Percentiles rank a stretch among this genome's conserved stretches.
These are phyloP conservation scores for Teratosphaeria zuluensis DNA, from an alignment of 2,329 filamentous ascomycete species.

Conservation along the genomic window DNA sequence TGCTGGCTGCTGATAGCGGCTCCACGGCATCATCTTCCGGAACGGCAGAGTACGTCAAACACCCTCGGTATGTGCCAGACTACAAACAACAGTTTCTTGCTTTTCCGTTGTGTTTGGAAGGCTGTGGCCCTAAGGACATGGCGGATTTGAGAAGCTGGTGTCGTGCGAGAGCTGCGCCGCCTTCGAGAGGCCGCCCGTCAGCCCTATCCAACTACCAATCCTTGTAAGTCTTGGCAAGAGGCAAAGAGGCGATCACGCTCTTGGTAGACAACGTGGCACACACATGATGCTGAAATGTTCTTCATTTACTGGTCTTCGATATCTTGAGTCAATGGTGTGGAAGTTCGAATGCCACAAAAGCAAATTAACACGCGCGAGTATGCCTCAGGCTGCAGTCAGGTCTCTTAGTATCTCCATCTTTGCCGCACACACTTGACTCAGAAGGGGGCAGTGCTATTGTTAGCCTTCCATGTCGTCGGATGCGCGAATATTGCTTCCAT, in stretches of 20 bases:
- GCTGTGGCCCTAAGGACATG: neutral
- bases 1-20: neutral
- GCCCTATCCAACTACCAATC: neutral
- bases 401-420: neutral
- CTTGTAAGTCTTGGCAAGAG: neutral
- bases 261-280: neutral
- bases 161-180: neutral
- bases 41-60: neutral
- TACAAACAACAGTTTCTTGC: neutral
- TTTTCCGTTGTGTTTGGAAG: neutral
- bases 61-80: neutral
- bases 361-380: neutral
- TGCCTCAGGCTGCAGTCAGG: neutral
- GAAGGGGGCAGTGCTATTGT: neutral
- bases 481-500: neutral
- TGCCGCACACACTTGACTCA: neutral
- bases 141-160: neutral
- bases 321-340: neutral
- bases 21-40: neutral
- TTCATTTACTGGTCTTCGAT: neutral
- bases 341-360: neutral
- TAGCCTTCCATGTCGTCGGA: neutral
- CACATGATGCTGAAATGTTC: neutral
- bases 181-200: neutral
- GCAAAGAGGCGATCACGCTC: neutral